Evolutionary conservation across 371 early-diverging fungal genomes (phyloP), one percentile per base, ranked within the genome.

Genomic region (Mucor velutinosus): DNA sequence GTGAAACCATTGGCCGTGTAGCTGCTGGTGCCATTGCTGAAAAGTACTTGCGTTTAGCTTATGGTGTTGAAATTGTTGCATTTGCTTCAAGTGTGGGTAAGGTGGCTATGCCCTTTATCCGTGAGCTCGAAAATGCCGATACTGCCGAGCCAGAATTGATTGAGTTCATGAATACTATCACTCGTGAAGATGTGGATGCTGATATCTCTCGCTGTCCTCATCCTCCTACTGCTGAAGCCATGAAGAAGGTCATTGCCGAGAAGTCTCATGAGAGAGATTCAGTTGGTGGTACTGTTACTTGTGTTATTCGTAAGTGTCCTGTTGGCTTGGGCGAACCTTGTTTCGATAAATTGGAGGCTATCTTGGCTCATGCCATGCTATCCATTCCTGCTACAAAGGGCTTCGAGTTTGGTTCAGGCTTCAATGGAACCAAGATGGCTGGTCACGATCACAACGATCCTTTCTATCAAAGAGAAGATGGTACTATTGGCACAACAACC

Each of bases 361-460:
- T 90, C 66, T 83, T 98, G 59, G 99, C 98, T 8, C 98, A 98
- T 71, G 99, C 98, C n/a, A 98, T 98, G 99, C 80, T 98, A 63
- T 96, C 97, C 27, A 97, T 98, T 62, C 99, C 99, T 19, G 97
- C 99, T 10, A 98, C 98, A 15, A 98, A 98, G 76, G 96, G 95
- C 6, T 98, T 98, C 76, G 99, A 98, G 74, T 93, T 97, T 66
- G 99, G 99, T 5, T 92, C 92, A 39, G 99, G 99, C 7, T 94
- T 97, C 76, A 85, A 83, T 12, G 99, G 97, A 23, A 94, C 97
- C 3, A 83, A 82, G 32, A 90, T 97, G 74, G 84, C 89, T 1
- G 99, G 99, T 33, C 90, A 90, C 74, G 76, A 91, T 58, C 99
- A 98, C 78, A 98, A 98, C 68, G 99, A 98, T 71, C 81, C 92